phyloP scores from a whole-genome alignment of 2,329 filamentous ascomycete genomes.

The Setomelanomma holmii region DNA sequence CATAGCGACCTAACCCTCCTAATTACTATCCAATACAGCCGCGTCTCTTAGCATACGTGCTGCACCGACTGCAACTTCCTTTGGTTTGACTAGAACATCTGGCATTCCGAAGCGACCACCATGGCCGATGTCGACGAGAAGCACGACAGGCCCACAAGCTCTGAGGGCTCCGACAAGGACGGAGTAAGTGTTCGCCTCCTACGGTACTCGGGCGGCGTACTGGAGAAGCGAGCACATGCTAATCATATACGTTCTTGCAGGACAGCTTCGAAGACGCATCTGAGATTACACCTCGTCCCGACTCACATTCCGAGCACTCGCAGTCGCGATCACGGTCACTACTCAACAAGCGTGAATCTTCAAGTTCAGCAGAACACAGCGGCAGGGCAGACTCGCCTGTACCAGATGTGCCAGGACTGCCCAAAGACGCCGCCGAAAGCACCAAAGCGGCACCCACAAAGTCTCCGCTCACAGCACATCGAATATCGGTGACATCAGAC shows the following conservation, averaged over 20 bases:
- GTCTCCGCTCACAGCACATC: conserved; percentile 62
- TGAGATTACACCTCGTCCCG: conserved; percentile 59
- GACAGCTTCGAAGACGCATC: conserved; percentile 84
- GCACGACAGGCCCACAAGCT: conserved; percentile 40
- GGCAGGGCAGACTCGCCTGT: conserved; percentile 26
- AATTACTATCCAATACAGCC: conserved; percentile 5
- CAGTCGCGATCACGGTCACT: conserved; percentile 62
- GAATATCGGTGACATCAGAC: conserved; percentile 62
- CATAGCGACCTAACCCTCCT: conserved; percentile 3
- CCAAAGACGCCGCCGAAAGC: conserved; percentile 14
- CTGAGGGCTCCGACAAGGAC: conserved; percentile 41
- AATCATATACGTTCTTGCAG: conserved; percentile 51
- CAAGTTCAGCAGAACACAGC: conserved; percentile 39
- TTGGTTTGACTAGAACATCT: conserved; percentile 17
- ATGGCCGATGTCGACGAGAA: conserved; percentile 15
- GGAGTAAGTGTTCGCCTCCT: conserved; percentile 23
- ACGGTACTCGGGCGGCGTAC: neutral
- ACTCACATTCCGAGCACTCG: conserved; percentile 50
- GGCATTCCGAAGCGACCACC: conserved; percentile 13
- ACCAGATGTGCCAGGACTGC: conserved; percentile 24
- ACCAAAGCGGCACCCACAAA: conserved; percentile 47
- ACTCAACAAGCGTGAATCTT: conserved; percentile 42
- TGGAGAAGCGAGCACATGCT: conserved; percentile 10
- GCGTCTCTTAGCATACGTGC: conserved; percentile 4
- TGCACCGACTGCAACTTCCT: conserved; percentile 25